Conservation (phyloP, 768 basidiomycete species). For the Nidularia pulvinata region DNA sequence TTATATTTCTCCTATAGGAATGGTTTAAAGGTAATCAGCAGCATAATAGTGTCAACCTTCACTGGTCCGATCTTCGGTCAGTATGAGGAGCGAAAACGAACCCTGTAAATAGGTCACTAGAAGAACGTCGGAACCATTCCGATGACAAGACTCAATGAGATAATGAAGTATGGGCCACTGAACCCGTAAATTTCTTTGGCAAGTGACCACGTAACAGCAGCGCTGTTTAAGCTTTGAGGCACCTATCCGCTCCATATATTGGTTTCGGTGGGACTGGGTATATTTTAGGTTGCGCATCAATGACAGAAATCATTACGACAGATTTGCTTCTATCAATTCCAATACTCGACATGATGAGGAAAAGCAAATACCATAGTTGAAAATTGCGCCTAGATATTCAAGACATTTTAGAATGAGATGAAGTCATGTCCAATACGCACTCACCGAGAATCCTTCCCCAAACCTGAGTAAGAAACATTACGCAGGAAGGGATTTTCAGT, state of each 20-base stretch:
- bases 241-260: slow-evolving; percentile 63
- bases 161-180: slow-evolving; percentile 53
- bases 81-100: slow-evolving; percentile 11
- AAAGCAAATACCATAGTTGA: slow-evolving; percentile 31
- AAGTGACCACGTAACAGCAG: slow-evolving; percentile 64
- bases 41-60: slow-evolving; percentile 45
- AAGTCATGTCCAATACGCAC: neutral
- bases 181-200: slow-evolving; percentile 56
- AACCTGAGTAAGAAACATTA: slow-evolving; percentile 66
- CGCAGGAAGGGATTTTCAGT: slow-evolving; percentile 68
- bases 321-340: slow-evolving; percentile 1
- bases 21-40: slow-evolving; percentile 48
- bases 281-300: slow-evolving; percentile 50
- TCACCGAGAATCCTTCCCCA: slow-evolving; percentile 61
- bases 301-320: slow-evolving; percentile 61
- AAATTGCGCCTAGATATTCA: slow-evolving; percentile 23
- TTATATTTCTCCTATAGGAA: too few relatives aligned
- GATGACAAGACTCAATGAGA: slow-evolving; percentile 52
- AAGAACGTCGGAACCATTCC: slow-evolving; percentile 51
- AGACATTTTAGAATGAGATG: neutral
- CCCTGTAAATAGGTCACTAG: slow-evolving; percentile 57
- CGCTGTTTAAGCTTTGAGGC: slow-evolving; percentile 52
- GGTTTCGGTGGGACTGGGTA: slow-evolving; percentile 46
- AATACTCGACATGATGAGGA: neutral
- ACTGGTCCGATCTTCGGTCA: slow-evolving; percentile 56